These are phyloP conservation scores for Termitomyces bulborhizus DNA, from an alignment of 768 basidiomycete genomes.

Conservation along the genomic window DNA sequence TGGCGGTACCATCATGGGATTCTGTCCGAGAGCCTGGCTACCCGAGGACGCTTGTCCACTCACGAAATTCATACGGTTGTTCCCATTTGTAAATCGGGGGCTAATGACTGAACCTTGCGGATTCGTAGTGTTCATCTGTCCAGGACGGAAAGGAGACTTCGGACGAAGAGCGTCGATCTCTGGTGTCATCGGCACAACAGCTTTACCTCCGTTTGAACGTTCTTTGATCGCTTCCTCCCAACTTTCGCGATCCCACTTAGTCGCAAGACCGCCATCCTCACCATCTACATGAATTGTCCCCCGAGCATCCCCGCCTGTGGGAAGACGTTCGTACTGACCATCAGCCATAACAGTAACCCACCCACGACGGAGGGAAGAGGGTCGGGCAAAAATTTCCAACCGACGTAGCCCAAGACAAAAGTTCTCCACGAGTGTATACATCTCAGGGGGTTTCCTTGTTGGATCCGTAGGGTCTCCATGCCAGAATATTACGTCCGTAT, in stretches of 20 bases:
- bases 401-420: conserved; percentile 93
- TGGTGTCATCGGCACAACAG: conserved; percentile 64
- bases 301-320: conserved; percentile 22
- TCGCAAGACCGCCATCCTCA: conserved; percentile 35
- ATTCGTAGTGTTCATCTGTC: conserved; percentile 15
- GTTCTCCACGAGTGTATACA: conserved; percentile 94
- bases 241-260: conserved; percentile 51
- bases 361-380: conserved; percentile 69
- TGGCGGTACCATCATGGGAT: conserved; percentile 27
- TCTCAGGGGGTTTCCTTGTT: conserved; percentile 86
- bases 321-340: conserved; percentile 50
- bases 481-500: conserved; percentile 97
- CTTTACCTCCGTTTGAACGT: conserved; percentile 46
- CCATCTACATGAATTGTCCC: conserved; percentile 32
- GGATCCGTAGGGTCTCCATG: conserved; percentile 86
- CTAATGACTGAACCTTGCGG: conserved; percentile 13
- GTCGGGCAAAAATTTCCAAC: conserved; percentile 82
- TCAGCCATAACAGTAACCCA: conserved; percentile 86
- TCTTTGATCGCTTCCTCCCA: conserved; percentile 64
- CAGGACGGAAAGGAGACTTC: conserved; percentile 67
- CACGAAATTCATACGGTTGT: conserved; percentile 18
- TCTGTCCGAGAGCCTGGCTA: conserved; percentile 23
- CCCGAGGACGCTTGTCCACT: conserved; percentile 15
- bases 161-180: conserved; percentile 84
- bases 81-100: conserved; percentile 12